Percentiles rank a stretch among this genome's conserved stretches.
These are phyloP conservation scores for Pseudogymnoascus sp. DNA, from an alignment of 2,329 filamentous ascomycete species.

Conservation along the genomic window DNA sequence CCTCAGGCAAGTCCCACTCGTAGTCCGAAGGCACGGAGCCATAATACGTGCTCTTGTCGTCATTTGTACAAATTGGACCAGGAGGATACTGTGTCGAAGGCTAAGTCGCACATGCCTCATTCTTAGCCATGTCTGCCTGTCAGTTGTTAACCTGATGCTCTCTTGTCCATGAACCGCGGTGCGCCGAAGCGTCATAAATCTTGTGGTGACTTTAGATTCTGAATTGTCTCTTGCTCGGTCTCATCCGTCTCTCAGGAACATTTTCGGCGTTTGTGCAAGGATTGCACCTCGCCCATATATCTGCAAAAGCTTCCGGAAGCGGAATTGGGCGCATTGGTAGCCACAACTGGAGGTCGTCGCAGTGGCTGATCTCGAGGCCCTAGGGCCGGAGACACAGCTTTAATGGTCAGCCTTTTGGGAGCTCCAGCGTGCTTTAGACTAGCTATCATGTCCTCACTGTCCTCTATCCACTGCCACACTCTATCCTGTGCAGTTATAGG, in stretches of 20 bases:
- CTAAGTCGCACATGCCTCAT: too few relatives aligned
- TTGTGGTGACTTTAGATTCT: constrained; percentile 10
- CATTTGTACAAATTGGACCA: too few relatives aligned
- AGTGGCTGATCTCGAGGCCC: constrained; percentile 9
- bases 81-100: too few relatives aligned
- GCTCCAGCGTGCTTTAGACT: constrained; percentile 5
- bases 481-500: constrained; percentile 12
- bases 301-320: neutral
- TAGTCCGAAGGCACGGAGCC: too few relatives aligned
- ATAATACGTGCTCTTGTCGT: too few relatives aligned
- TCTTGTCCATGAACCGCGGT: constrained; percentile 2
- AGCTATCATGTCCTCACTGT: constrained; percentile 6
- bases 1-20: too few relatives aligned
- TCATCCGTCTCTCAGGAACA: constrained; percentile 5
- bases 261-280: constrained; percentile 11
- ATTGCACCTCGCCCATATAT: neutral
- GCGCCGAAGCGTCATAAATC: constrained; percentile 7
- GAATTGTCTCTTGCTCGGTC: constrained; percentile 10
- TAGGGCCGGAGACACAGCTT: constrained; percentile 8
- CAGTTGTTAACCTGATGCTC: neutral
- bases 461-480: constrained; percentile 10
- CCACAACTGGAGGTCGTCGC: constrained; percentile 2
- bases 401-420: constrained; percentile 5
- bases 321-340: neutral
- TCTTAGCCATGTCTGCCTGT: too few relatives aligned